Evolutionary conservation across 129 eudicot genomes (phyloP).

Genomic region (Chrysanthemum seticuspe): DNA sequence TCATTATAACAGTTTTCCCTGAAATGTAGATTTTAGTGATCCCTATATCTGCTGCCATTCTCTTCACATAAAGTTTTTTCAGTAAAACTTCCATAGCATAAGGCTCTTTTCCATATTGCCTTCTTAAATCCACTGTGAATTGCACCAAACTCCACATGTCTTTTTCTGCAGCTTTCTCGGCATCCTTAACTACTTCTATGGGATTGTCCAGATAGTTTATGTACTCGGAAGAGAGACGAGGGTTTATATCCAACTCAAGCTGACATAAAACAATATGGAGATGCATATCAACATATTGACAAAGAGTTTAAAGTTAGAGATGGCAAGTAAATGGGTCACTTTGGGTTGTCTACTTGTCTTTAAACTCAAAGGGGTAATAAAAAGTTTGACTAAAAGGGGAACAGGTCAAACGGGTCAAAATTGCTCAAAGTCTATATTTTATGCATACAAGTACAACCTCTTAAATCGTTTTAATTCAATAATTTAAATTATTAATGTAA

Average conservation of each 20-base stretch:
- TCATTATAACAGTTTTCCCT: slow-evolving; percentile 80
- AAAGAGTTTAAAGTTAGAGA: neutral
- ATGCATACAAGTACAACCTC: too few species aligned
- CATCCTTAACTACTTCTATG: slow-evolving; percentile 67
- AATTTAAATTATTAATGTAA: too few species aligned
- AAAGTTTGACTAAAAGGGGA: too few species aligned
- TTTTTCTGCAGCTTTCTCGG: slow-evolving; percentile 81
- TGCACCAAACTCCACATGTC: slow-evolving; percentile 72
- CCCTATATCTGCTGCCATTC: slow-evolving; percentile 99
- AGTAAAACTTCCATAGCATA: slow-evolving; percentile 85
- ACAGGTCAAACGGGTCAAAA: too few species aligned
- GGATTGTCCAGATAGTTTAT: slow-evolving; percentile 92
- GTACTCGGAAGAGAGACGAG: slow-evolving; percentile 93
- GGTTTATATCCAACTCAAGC: slow-evolving; percentile 83
- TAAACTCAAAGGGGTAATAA: too few species aligned
- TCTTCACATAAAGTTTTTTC: slow-evolving; percentile 81
- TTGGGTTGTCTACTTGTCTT: too few species aligned
- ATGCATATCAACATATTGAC: neutral
- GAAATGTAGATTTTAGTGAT: slow-evolving; percentile 70
- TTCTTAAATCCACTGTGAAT: slow-evolving; percentile 74
- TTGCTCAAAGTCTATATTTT: too few species aligned
- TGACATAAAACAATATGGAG: slow-evolving; percentile 32
- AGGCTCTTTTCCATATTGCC: slow-evolving; percentile 93
- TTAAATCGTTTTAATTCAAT: too few species aligned
- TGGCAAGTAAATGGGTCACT: too few species aligned